Base-by-base conservation (phyloP, 139 green algal species). In the Chlorella sp. region DNA sequence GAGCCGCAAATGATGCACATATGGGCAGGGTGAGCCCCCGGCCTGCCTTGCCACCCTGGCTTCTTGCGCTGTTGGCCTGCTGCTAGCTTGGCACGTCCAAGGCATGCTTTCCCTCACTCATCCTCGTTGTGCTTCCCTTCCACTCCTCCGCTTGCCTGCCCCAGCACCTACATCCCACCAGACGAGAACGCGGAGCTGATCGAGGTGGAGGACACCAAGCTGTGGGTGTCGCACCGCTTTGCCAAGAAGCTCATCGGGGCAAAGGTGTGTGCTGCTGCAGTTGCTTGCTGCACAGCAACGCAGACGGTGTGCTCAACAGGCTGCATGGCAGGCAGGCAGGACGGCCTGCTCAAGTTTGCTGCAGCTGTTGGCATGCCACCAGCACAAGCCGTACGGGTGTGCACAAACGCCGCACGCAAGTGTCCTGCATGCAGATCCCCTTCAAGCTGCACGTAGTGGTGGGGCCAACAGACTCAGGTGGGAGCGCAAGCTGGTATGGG, bases 391-490 rank as follows among this genome's bases (percentile, higher is more conserved):
- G n/a, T n/a, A n/a, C n/a, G n/a, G n/a, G n/a, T n/a, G n/a, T n/a
- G n/a, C n/a, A n/a, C n/a, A n/a, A n/a, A n/a, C n/a, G n/a, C n/a
- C n/a, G n/a, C n/a, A n/a, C n/a, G n/a, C 26, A 5, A 9, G 9
- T 24, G 2, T 34, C 26, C 24, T 68, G 26, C 41, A 11, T 82
- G 54, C 56, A 82, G 76, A n/a, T 90, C 8, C 75, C 83, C 7
- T 90, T 88, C 58, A 51, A 81, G 54, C 87, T 88, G 65, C 87
- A 90, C 51, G 83, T 90, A 2, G 75, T 90, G 3, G 65, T 88
- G 7, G 87, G 83, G 6, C 78, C 87, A 30, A 79, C 69, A 19
- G 87, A 87, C 44, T 36, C 64, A 22, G 72, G 72, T 78, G 72
- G 51, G 51, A 16, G 2, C 51, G 16, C 51, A 60, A 16, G 51